These are phyloP conservation scores for Fomitopsis pulvina DNA, from an alignment of 768 basidiomycete species.

Conservation along the genomic window DNA sequence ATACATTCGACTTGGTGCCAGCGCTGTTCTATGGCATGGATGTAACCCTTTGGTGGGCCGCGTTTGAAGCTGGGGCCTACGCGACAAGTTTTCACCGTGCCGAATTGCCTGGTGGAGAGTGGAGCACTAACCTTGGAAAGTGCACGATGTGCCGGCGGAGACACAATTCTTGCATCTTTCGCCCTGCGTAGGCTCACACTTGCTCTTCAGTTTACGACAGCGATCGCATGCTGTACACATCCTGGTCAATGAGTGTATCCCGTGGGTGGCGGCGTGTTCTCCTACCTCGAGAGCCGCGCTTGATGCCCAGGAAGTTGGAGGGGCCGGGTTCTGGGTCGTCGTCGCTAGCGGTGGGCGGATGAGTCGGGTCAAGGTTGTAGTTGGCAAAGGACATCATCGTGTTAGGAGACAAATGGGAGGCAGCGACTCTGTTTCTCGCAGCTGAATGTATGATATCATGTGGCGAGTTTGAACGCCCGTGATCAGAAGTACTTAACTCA, in stretches of 20 bases:
- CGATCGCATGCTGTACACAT: conserved; percentile 66
- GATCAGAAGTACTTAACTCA: too few relatives aligned
- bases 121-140: conserved; percentile 2
- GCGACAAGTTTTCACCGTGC: not conserved
- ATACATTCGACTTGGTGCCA: conserved; percentile 91
- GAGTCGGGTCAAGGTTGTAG: conserved; percentile 3
- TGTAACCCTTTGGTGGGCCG: conserved; percentile 86
- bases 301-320: conserved; percentile 8
- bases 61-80: conserved; percentile 75
- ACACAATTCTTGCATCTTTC: conserved; percentile 53
- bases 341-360: conserved; percentile 11
- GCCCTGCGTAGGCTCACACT: conserved; percentile 70
- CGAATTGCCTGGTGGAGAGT: conserved; percentile 1
- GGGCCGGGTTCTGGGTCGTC: conserved; percentile 15
- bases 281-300: conserved; percentile 21
- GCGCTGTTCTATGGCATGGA: conserved; percentile 86
- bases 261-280: not conserved
- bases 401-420: not conserved
- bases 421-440: not conserved
- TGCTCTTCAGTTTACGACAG: conserved; percentile 83
- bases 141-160: conserved; percentile 33
- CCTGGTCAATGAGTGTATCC: not conserved
- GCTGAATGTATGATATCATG: not conserved
- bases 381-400: conserved; percentile 1
- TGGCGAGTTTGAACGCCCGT: not conserved